Evolutionary conservation across 768 basidiomycete species (phyloP).

Genomic region (Steccherinum ochraceum): DNA sequence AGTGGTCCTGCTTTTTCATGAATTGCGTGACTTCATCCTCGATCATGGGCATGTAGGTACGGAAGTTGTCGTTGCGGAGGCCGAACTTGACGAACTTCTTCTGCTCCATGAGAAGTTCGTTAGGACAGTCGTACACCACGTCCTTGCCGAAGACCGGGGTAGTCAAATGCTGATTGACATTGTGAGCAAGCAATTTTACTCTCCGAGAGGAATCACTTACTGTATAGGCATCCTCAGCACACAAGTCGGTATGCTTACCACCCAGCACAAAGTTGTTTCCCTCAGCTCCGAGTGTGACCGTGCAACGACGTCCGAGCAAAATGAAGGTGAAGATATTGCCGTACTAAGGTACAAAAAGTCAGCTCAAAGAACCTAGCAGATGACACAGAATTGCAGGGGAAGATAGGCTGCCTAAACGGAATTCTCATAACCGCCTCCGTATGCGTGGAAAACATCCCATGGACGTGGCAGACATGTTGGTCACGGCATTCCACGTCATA

Average conservation of each 20-base stretch:
- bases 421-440: too few relatives aligned
- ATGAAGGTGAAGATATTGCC: slow-evolving; percentile 97
- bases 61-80: slow-evolving; percentile 86
- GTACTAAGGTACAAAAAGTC: slow-evolving; percentile 45
- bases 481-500: too few relatives aligned
- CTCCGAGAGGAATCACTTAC: too few relatives aligned
- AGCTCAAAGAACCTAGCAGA: not conserved
- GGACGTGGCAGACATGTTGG: too few relatives aligned
- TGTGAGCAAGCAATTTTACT: too few relatives aligned
- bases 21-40: slow-evolving; percentile 48
- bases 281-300: slow-evolving; percentile 83
- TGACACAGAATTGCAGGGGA: not conserved
- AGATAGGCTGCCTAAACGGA: too few relatives aligned
- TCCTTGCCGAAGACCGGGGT: slow-evolving; percentile 96
- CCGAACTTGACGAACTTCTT: slow-evolving; percentile 98
- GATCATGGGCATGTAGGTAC: slow-evolving; percentile 61
- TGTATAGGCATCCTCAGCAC: slow-evolving; percentile 96
- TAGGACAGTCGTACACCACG: slow-evolving; percentile 96
- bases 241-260: slow-evolving; percentile 86
- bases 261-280: slow-evolving; percentile 95
- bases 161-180: slow-evolving; percentile 63
- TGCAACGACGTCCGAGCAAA: slow-evolving; percentile 82
- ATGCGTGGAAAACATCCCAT: too few relatives aligned
- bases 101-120: slow-evolving; percentile 97
- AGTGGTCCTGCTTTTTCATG: slow-evolving; percentile 57